Conservation (phyloP, 495 filamentous ascomycete species). For the Lasiosphaeris hirsuta region DNA sequence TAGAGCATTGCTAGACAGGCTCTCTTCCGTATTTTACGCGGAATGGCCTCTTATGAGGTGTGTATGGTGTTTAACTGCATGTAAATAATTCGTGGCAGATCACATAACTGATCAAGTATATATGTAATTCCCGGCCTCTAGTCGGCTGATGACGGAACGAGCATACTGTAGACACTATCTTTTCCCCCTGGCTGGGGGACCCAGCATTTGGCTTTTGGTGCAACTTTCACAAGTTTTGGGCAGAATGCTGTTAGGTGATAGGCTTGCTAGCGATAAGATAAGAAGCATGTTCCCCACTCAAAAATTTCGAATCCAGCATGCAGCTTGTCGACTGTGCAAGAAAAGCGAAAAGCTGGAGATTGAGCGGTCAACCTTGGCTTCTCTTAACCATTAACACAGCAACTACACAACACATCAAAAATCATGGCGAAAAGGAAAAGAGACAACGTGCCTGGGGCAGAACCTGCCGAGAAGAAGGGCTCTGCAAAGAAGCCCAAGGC, state of each 20-base stretch:
- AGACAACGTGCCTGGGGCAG: slow-evolving; percentile 34
- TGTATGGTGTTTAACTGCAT: slow-evolving; percentile 12
- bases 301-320: no score
- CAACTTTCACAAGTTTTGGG: no score
- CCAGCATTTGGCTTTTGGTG: no score
- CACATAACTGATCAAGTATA: slow-evolving; percentile 18
- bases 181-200: slow-evolving; percentile 1
- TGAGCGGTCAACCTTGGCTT: neutral
- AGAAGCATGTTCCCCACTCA: no score
- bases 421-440: slow-evolving; percentile 79
- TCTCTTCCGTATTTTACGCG: no score
- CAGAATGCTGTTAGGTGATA: no score
- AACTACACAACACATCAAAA: neutral
- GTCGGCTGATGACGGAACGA: neutral
- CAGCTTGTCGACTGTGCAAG: no score
- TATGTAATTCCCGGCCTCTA: slow-evolving; percentile 4
- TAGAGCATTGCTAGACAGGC: neutral
- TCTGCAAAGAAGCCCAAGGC: slow-evolving; percentile 39
- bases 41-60: neutral
- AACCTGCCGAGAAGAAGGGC: slow-evolving; percentile 16
- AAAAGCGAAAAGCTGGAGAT: no score
- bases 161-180: neutral
- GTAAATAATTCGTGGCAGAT: slow-evolving; percentile 24
- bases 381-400: slow-evolving; percentile 5
- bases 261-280: no score